Evolutionary conservation across 2,329 filamentous ascomycete genomes (phyloP).

Genomic region (Pezicula carpinea): DNA sequence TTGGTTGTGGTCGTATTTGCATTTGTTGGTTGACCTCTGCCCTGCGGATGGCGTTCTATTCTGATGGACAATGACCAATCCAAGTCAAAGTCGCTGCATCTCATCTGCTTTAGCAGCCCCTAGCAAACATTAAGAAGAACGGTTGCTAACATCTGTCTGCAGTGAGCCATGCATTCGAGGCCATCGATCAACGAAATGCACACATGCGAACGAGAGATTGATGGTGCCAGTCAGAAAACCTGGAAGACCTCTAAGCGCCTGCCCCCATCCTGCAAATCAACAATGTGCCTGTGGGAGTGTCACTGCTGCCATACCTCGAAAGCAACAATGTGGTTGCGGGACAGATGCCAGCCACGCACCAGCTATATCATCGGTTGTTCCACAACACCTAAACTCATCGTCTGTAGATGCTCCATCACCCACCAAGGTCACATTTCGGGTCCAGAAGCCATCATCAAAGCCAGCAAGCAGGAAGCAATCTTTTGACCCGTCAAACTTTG

Average conservation of each 20-base stretch:
- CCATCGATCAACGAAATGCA: conserved; percentile 72
- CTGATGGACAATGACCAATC: too few relatives aligned
- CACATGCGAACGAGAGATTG: conserved; percentile 60
- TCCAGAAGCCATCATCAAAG: conserved; percentile 20
- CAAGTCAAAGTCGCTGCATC: not conserved
- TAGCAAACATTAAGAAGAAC: not conserved
- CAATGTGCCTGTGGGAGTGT: conserved; percentile 57
- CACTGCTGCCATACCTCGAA: conserved; percentile 59
- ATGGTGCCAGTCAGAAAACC: conserved; percentile 70
- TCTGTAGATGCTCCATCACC: conserved; percentile 38
- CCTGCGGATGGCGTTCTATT: too few relatives aligned
- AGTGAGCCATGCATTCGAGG: conserved; percentile 73
- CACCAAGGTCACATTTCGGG: conserved; percentile 22
- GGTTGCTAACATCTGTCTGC: conserved; percentile 14
- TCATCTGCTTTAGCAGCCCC: not conserved
- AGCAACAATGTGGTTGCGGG: conserved; percentile 51
- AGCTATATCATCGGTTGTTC: conserved; percentile 4
- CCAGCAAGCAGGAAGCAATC: conserved; percentile 38
- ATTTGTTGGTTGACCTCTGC: too few relatives aligned
- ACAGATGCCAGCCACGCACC: conserved; percentile 18
- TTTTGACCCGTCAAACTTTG: conserved; percentile 43
- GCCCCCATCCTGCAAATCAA: conserved; percentile 51
- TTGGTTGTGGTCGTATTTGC: too few relatives aligned
- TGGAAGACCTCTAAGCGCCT: conserved; percentile 64
- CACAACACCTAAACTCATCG: conserved; percentile 11